Evolutionary conservation across 2,329 filamentous ascomycete species (phyloP), one percentile per base, ranked within the genome.

Genomic region (Arthrobotrys sinensis): DNA sequence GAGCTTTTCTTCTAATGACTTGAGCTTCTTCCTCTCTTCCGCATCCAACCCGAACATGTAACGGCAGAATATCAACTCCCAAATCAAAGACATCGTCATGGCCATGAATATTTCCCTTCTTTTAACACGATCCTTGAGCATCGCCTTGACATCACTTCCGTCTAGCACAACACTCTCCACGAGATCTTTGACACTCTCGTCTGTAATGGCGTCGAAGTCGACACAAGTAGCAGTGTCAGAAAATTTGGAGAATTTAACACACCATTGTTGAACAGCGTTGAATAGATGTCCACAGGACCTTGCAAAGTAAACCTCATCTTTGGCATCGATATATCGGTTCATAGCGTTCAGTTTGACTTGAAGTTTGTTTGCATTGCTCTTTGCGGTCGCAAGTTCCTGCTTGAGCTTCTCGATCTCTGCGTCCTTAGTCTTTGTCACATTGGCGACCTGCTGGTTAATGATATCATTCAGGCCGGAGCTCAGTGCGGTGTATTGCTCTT

Each of bases 21-120:
- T 98, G 84, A 99, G 91, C 85, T 98, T 98, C 85, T 98, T 94
- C 82, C 96, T 90, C 85, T 99, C 96, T 85, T 98, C 96, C 82
- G 94, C 90, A 84, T 99, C 96, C 93, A 99, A 97, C 82, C 96
- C 96, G 84, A 99, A 99, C 28, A 99, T 90, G 84, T 99, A 99
- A 80, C 96, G 91, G 7, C 95, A 97, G 84, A 99, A 99, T 83
- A 99, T 91, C 83, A 96, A 97, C 85, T 99, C 96, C 94, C 94
- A 99, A 64, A 99, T 91, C 94, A 99, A 97, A 79, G 92, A 96
- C 94, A 98, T 98, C 70, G 95, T 93, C 84, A 99, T 94, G 43
- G 94, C 96, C 93, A 98, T 97, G 88, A 99, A 97, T 75, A 98
- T 91, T 84, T 98, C 95, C 77, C 95, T 91, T 79, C 96, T 91